Evolutionary conservation across 2,329 filamentous ascomycete genomes (phyloP).

Genomic region (Metarhizium sp.): DNA sequence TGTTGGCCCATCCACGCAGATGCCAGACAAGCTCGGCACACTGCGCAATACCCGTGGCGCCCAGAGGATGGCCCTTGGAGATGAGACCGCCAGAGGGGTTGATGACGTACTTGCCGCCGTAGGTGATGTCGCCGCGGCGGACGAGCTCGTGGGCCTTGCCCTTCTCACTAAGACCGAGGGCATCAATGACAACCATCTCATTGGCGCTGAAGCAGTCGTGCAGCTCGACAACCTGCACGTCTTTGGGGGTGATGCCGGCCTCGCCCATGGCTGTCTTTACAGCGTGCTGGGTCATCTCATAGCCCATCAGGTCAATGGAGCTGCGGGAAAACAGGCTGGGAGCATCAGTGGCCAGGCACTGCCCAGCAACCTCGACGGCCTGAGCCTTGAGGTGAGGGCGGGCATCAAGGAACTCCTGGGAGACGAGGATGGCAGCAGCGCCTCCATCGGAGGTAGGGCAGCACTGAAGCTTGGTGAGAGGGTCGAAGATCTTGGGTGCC

Average conservation of each 20-base stretch:
- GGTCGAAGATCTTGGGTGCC: slow-evolving; percentile 69
- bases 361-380: slow-evolving; percentile 83
- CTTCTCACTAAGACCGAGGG: slow-evolving; percentile 64
- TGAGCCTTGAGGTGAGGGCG: slow-evolving; percentile 72
- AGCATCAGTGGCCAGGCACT: slow-evolving; percentile 77
- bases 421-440: slow-evolving; percentile 81
- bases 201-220: slow-evolving; percentile 97
- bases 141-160: slow-evolving; percentile 92
- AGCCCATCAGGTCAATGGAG: slow-evolving; percentile 83
- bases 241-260: slow-evolving; percentile 56
- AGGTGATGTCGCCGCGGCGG: slow-evolving; percentile 79
- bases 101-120: slow-evolving; percentile 73
- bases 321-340: slow-evolving; percentile 69
- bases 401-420: slow-evolving; percentile 77
- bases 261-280: slow-evolving; percentile 62
- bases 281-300: slow-evolving; percentile 71
- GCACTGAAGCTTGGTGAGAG: slow-evolving; percentile 96
- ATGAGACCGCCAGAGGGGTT: slow-evolving; percentile 94
- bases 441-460: slow-evolving; percentile 92
- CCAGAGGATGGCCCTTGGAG: slow-evolving; percentile 90
- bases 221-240: slow-evolving; percentile 79
- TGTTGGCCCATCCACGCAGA: slow-evolving; percentile 90
- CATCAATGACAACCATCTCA: slow-evolving; percentile 85
- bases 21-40: slow-evolving; percentile 96
- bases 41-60: slow-evolving; percentile 89